Percentiles rank a stretch among this genome's conserved stretches.
phyloP scores from a whole-genome alignment of 2,329 filamentous ascomycete genomes.

The Leptosphaerulina australis region DNA sequence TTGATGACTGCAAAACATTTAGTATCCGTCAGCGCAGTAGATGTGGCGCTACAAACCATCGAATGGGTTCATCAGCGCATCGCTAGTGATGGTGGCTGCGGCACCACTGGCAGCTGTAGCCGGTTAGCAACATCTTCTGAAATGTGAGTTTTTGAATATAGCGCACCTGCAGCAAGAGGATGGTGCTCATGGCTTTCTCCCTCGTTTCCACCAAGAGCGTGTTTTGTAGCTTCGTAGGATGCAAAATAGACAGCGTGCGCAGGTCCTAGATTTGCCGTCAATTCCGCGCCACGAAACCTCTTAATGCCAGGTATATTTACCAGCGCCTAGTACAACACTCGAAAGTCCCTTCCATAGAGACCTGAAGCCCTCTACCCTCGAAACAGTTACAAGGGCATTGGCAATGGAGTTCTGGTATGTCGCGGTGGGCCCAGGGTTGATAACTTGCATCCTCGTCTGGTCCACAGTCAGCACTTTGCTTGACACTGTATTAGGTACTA shows the following conservation, averaged over 20 bases:
- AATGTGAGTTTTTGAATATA: slow-evolving; percentile 1
- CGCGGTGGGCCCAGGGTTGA: slow-evolving; percentile 79
- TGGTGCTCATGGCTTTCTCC: slow-evolving; percentile 87
- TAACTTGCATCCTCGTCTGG: slow-evolving; percentile 96
- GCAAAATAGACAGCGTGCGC: slow-evolving; percentile 98
- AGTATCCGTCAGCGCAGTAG: slow-evolving; percentile 18
- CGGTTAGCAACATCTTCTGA: slow-evolving; percentile 43
- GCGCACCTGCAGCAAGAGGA: slow-evolving; percentile 84
- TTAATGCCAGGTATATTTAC: slow-evolving; percentile 54
- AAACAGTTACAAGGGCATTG: slow-evolving; percentile 91
- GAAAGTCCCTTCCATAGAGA: slow-evolving; percentile 96
- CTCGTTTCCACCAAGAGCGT: slow-evolving; percentile 90
- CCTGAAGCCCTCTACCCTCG: slow-evolving; percentile 83
- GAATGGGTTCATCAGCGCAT: slow-evolving; percentile 99
- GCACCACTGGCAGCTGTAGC: slow-evolving; percentile 83
- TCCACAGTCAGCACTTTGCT: slow-evolving; percentile 27
- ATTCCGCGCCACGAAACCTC: slow-evolving; percentile 18
- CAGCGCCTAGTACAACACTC: slow-evolving; percentile 93
- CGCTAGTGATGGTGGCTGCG: slow-evolving; percentile 92
- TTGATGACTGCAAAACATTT: slow-evolving; percentile 77
- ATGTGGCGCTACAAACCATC: slow-evolving; percentile 69
- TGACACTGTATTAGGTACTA: not conserved
- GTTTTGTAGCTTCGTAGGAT: slow-evolving; percentile 96
- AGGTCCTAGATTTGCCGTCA: slow-evolving; percentile 67
- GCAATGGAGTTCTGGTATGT: slow-evolving; percentile 83